Evolutionary conservation across 2,329 filamentous ascomycete genomes (phyloP).

Genomic region (Elsinoe perseae): DNA sequence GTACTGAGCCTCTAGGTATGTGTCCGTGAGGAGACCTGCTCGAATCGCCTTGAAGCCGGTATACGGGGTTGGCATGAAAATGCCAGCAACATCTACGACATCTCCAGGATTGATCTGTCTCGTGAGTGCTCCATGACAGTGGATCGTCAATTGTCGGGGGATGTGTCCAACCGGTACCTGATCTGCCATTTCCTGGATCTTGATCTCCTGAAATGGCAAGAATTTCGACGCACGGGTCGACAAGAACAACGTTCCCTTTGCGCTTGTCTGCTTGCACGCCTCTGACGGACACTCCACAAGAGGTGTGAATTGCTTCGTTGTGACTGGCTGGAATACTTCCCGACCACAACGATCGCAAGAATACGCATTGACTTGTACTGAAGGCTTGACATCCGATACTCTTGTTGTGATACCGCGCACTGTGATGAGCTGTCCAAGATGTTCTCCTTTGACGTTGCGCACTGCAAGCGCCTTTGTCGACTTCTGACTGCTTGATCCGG

Average conservation of each 20-base stretch:
- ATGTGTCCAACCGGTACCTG: slow-evolving; percentile 98
- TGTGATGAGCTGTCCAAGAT: slow-evolving; percentile 88
- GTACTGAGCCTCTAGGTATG: slow-evolving; percentile 89
- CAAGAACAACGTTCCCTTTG: slow-evolving; percentile 86
- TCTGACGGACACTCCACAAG: slow-evolving; percentile 77
- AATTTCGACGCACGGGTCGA: slow-evolving; percentile 97
- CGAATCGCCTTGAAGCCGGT: slow-evolving; percentile 98
- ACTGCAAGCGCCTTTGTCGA: slow-evolving; percentile 68
- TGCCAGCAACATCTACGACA: slow-evolving; percentile 85
- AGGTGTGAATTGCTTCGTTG: slow-evolving; percentile 82
- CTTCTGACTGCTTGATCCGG: slow-evolving; percentile 52
- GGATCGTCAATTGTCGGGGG: slow-evolving; percentile 78
- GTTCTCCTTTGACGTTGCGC: slow-evolving; percentile 82
- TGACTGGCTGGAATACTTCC: slow-evolving; percentile 95
- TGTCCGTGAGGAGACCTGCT: slow-evolving; percentile 92
- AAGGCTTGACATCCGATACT: slow-evolving; percentile 95
- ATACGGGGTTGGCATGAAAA: slow-evolving; percentile 95
- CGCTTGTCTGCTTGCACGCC: slow-evolving; percentile 85
- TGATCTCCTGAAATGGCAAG: slow-evolving; percentile 93
- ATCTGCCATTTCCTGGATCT: slow-evolving; percentile 98
- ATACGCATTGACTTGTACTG: slow-evolving; percentile 96
- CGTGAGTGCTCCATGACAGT: slow-evolving; percentile 81
- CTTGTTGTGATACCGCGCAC: slow-evolving; percentile 88
- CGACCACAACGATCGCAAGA: slow-evolving; percentile 93
- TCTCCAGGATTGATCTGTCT: slow-evolving; percentile 88